Evolutionary conservation across 2,329 filamentous ascomycete genomes (phyloP).

Genomic region (Diaporthe capsici): DNA sequence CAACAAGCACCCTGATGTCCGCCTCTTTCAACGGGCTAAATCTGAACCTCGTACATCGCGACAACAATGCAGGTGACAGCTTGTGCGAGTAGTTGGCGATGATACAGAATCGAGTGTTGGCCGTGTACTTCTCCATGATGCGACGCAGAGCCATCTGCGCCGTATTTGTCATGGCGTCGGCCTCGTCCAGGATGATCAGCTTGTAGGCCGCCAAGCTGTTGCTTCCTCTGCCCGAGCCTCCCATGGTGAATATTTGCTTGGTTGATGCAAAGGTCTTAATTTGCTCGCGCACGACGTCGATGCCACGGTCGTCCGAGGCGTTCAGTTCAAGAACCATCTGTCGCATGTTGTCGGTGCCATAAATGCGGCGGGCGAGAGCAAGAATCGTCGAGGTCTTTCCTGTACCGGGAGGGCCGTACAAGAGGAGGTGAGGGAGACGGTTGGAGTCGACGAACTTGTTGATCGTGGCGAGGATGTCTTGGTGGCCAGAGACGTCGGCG

Average conservation of each 20-base stretch:
- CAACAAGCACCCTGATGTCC: slow-evolving; percentile 88
- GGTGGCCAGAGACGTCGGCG: slow-evolving; percentile 93
- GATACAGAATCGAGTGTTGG: slow-evolving; percentile 97
- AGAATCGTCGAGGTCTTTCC: slow-evolving; percentile 98
- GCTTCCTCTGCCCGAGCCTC: slow-evolving; percentile 60
- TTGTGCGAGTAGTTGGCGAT: slow-evolving; percentile 99
- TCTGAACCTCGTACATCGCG: slow-evolving; percentile 92
- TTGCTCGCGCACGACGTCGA: slow-evolving; percentile 97
- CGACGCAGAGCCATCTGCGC: slow-evolving; percentile 96
- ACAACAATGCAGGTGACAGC: slow-evolving; percentile 91
- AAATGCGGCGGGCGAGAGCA: slow-evolving; percentile 92
- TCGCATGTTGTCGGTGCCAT: slow-evolving; percentile 90
- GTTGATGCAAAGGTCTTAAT: slow-evolving; percentile 99
- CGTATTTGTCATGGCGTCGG: slow-evolving; percentile 99
- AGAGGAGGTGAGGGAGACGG: slow-evolving; percentile 91
- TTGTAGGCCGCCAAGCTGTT: slow-evolving; percentile 83
- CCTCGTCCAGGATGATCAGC: slow-evolving; percentile 97
- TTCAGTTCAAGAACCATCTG: slow-evolving; percentile 99
- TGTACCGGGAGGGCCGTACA: slow-evolving; percentile 96
- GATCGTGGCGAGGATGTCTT: slow-evolving; percentile 97
- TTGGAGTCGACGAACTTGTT: slow-evolving; percentile 98
- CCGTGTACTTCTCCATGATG: slow-evolving; percentile 99
- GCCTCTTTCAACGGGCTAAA: slow-evolving; percentile 93
- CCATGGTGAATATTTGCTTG: slow-evolving; percentile 90
- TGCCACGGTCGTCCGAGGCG: slow-evolving; percentile 95